Evolutionary conservation across 306 rosid species (phyloP).

Genomic region (Corylus avellana): DNA sequence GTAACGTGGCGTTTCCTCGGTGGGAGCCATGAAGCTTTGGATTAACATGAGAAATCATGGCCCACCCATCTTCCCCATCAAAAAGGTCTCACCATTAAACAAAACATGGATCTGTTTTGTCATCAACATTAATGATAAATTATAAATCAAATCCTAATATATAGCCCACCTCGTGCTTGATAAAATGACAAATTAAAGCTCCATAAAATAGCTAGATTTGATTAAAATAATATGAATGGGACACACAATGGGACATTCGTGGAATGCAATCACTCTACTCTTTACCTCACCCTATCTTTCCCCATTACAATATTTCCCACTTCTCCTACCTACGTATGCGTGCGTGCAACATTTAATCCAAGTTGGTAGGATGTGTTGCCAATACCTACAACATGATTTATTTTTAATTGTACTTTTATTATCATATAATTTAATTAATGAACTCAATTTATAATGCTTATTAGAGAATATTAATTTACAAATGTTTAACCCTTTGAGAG

Average conservation of each 20-base stretch:
- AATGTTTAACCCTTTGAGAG: constrained; percentile 11
- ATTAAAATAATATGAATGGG: constrained; percentile 31
- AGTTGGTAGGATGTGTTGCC: neutral
- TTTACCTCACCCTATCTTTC: constrained; percentile 12
- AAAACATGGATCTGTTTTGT: constrained; percentile 28
- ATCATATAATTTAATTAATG: neutral
- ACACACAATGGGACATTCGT: constrained; percentile 40
- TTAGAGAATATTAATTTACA: neutral
- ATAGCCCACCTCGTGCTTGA: constrained; percentile 33
- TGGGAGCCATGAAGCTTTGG: constrained; percentile 46
- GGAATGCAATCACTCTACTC: constrained; percentile 29
- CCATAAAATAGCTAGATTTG: constrained; percentile 23
- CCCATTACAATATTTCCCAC: constrained; percentile 23
- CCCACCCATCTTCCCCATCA: constrained; percentile 26
- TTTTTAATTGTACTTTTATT: neutral
- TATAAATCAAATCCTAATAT: constrained; percentile 21
- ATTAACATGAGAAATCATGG: constrained; percentile 23
- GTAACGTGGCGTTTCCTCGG: constrained; percentile 35
- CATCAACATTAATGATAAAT: constrained; percentile 27
- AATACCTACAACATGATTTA: neutral
- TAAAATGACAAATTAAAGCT: constrained; percentile 32
- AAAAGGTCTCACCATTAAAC: constrained; percentile 27
- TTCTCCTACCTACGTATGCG: neutral
- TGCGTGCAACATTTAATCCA: neutral
- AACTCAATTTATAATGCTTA: neutral